Evolutionary conservation across 805 yeast species (phyloP), one percentile per base, ranked within the genome.

Genomic region (Candida khao-thaluensis): DNA sequence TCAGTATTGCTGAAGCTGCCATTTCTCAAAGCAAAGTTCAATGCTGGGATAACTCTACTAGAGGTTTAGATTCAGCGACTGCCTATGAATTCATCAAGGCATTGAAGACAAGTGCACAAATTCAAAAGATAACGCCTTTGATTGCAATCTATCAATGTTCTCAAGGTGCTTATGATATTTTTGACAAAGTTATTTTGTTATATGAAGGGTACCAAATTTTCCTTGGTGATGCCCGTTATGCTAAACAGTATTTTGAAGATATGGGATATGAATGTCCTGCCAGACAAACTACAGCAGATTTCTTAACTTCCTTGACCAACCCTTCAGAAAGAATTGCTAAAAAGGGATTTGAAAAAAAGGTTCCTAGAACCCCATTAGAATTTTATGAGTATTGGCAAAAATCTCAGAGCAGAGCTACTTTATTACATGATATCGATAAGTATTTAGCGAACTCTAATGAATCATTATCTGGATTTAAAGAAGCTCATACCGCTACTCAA

Each of bases 51-150:
- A 86, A 86, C 54, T 83, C 91, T 5, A 86, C 95, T 5, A 77
- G 93, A 66, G 95, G 95, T 51, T 70, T 86, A 43, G 95, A 85
- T 62, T 74, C 93, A 3, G 84, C 93, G 8, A 85, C 93, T 29
- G 95, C 95, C 3, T 68, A 82, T 47, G 90, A 84, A 55, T 85
- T 79, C 52, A 70, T 82, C 29, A 69, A 77, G 43, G 81, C 87
- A n/a, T 68, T 85, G 45, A 79, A 84, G 51, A 72, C 79, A 2
- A 62, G 75, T 18, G 81, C 88, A 3, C 61, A 69, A 24, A 59
- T 79, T 23, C 52, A 67, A 30, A 67, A 71, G 10, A 65, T 71
- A n/a, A 69, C 83, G 5, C 77, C 83, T 5, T 57, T 80, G 39
- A 74, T 82, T 42, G 81, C 86, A 25, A 77, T 82, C 30, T 71